Evolutionary conservation across 106 monocot species (phyloP).

Genomic region (Ottelia alismoides): DNA sequence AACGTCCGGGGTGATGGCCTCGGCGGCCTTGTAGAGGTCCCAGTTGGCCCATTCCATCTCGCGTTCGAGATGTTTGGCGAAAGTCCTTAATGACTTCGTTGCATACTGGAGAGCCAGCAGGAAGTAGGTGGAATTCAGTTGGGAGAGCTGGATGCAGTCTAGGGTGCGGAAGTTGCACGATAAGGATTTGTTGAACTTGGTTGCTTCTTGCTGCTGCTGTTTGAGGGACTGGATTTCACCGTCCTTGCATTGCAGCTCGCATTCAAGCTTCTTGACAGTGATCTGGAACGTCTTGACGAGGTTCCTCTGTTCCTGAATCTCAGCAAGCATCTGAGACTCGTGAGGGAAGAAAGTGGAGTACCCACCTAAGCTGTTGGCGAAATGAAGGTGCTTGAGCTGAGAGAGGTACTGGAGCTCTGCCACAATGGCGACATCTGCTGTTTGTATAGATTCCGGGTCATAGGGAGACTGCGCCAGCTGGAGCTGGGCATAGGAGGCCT

Average conservation of each 20-base stretch:
- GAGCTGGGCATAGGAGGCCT: constrained; percentile 19
- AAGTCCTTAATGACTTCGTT: constrained; percentile 4
- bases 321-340: constrained; percentile 1
- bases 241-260: constrained; percentile 7
- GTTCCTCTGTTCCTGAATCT: constrained; percentile 17
- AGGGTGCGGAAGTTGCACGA: constrained; percentile 1
- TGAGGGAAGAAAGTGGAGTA: background rate
- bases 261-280: constrained; percentile 15
- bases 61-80: constrained; percentile 4
- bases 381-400: constrained; percentile 6
- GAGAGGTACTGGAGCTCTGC: constrained; percentile 14
- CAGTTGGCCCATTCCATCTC: constrained; percentile 14
- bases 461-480: constrained; percentile 18
- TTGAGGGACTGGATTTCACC: constrained; percentile 1
- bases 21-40: constrained; percentile 8
- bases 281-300: constrained; percentile 22
- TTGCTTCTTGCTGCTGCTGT: constrained; percentile 5
- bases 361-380: background rate
- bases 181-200: constrained; percentile 2
- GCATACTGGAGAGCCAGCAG: constrained; percentile 6
- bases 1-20: constrained; percentile 2
- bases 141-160: constrained; percentile 1
- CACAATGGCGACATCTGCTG: constrained; percentile 6
- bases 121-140: constrained; percentile 7
- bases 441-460: constrained; percentile 15